phyloP scores from a whole-genome alignment of 768 basidiomycete genomes.

The Lentinula guzmanii region DNA sequence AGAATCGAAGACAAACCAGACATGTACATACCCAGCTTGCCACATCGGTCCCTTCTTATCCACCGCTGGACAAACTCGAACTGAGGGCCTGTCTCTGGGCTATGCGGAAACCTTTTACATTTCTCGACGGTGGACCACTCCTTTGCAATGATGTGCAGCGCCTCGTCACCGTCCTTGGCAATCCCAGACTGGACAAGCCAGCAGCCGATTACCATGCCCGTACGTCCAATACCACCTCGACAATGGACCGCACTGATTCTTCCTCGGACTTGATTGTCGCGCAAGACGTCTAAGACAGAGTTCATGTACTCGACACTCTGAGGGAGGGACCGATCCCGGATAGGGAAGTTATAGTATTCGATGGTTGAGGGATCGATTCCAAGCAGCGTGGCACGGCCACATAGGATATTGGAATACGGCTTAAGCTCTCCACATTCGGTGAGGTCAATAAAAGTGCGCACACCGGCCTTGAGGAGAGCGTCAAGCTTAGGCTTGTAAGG shows the following conservation, averaged over 20 bases:
- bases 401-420: constrained; percentile 56
- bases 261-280: constrained; percentile 53
- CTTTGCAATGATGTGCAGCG: constrained; percentile 54
- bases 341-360: constrained; percentile 76
- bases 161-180: constrained; percentile 59
- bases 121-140: constrained; percentile 78
- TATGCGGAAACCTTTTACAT: constrained; percentile 66
- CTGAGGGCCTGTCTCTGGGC: constrained; percentile 76
- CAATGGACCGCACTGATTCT: constrained; percentile 73
- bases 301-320: constrained; percentile 54
- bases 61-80: constrained; percentile 54
- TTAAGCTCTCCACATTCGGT: constrained; percentile 76
- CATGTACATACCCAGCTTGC: not conserved
- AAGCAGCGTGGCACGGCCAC: constrained; percentile 44
- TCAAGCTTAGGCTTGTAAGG: constrained; percentile 63
- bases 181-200: constrained; percentile 68
- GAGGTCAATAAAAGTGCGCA: constrained; percentile 79
- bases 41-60: not conserved
- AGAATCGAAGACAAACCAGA: too few relatives aligned
- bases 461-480: constrained; percentile 62
- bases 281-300: constrained; percentile 49
- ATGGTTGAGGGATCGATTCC: constrained; percentile 49
- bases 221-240: constrained; percentile 71
- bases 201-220: constrained; percentile 60
- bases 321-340: constrained; percentile 66